Conservation (phyloP, 139 green algal species). For the Deuterostichococcus epilithicus region DNA sequence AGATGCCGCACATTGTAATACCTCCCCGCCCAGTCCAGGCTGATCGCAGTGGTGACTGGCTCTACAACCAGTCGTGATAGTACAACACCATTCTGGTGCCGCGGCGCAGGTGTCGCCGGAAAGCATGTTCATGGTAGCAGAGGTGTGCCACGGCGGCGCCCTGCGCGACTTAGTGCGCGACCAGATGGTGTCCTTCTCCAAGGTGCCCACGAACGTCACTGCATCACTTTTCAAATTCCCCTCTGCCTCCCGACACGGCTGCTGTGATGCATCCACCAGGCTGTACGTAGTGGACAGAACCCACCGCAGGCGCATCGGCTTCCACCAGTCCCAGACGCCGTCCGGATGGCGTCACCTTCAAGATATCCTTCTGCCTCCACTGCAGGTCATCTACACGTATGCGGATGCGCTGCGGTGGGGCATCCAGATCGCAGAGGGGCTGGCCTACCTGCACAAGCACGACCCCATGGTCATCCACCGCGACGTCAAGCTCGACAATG, state of each 20-base stretch:
- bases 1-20: too few relatives aligned
- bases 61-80: too few relatives aligned
- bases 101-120: too few relatives aligned
- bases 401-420: conserved; percentile 61
- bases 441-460: conserved; percentile 69
- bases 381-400: conserved; percentile 35
- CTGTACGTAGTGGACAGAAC: too few relatives aligned
- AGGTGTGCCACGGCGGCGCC: conserved; percentile 2
- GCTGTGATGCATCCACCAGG: not conserved
- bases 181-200: conserved; percentile 16
- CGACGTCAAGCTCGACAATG: conserved; percentile 70
- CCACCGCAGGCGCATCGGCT: not conserved
- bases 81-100: too few relatives aligned
- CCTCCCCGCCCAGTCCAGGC: too few relatives aligned
- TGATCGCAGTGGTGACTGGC: too few relatives aligned
- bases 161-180: not conserved
- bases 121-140: too few relatives aligned
- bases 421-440: conserved; percentile 45
- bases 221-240: too few relatives aligned
- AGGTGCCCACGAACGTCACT: not conserved
- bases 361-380: too few relatives aligned
- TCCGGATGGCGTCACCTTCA: not conserved
- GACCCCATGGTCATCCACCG: conserved; percentile 75
- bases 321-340: not conserved
- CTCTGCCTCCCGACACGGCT: conserved; percentile 12